Evolutionary conservation across 768 basidiomycete genomes (phyloP).

Genomic region (Suillus subalutaceus): DNA sequence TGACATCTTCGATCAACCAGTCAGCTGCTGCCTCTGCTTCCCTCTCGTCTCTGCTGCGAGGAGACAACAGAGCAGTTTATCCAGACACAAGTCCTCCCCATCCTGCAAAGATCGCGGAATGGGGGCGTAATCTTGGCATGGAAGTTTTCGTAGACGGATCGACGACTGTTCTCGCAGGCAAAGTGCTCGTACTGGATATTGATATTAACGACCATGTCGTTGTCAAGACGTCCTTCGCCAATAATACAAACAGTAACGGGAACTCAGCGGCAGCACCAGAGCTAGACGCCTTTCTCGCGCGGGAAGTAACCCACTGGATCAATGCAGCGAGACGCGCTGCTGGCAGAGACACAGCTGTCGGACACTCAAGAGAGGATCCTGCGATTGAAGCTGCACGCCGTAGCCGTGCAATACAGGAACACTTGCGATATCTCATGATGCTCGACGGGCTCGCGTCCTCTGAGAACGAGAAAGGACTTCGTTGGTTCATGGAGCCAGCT

Average conservation of each 20-base stretch:
- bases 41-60: constrained; percentile 18
- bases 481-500: constrained; percentile 68
- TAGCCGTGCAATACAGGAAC: constrained; percentile 51
- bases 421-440: constrained; percentile 70
- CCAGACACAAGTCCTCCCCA: constrained; percentile 32
- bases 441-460: constrained; percentile 65
- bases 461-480: constrained; percentile 61
- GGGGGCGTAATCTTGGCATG: constrained; percentile 70
- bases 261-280: constrained; percentile 44
- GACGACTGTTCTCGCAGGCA: constrained; percentile 71
- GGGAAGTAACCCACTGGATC: constrained; percentile 59
- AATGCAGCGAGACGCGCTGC: constrained; percentile 42
- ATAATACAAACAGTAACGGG: constrained; percentile 46
- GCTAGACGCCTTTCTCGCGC: constrained; percentile 64
- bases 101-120: constrained; percentile 51
- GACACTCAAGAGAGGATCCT: constrained; percentile 51
- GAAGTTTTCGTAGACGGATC: constrained; percentile 71
- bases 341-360: constrained; percentile 17
- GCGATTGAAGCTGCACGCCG: constrained; percentile 51
- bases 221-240: constrained; percentile 77
- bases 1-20: constrained; percentile 29
- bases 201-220: constrained; percentile 54
- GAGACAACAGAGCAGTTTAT: constrained; percentile 25
- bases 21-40: constrained; percentile 26
- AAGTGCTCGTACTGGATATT: constrained; percentile 79